Base-by-base conservation (phyloP, 345 rosid genomes). In the Kernera saxatilis region DNA sequence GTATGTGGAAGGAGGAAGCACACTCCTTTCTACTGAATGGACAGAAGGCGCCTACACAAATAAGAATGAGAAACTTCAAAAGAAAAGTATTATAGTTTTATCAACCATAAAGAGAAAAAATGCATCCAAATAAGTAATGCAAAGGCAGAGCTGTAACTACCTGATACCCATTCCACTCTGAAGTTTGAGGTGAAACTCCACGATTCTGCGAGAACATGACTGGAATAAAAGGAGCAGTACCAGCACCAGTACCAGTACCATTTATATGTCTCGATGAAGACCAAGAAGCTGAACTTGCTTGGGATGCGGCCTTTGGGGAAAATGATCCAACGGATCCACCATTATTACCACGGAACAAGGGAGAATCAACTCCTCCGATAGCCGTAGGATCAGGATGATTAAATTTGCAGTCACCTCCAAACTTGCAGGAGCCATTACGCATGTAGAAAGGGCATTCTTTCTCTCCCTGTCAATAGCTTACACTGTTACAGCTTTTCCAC, bases 351-450 rank as follows among this genome's bases (percentile, higher is more conserved):
- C 80, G 81, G 77, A 82, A 76, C 62, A 82, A 23, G 71, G 88
- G 76, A 59, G 82, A 74, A 32, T 87, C 94, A 78, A 70, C 74
- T 43, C 79, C 86, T 63, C 87, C 86, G 1, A 74, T 79, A 69
- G 81, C 74, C 3, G 82, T 84, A 44, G 98, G 98, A 76, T 95
- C 94, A 6, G 99, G 99, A 90, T 95, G 99, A 78, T 88, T 90
- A 74, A 87, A 95, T 77, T 76, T 86, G 90, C 99, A 95, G 82
- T 76, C 88, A 44, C 83, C 68, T 50, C 89, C 96, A 77, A 78
- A 95, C 77, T 90, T 95, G 84, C 99, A 95, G 67, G 98, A 88
- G 72, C 97, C 98, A 69, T 85, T 88, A 11, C 97, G 98, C 97
- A 95, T 95, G 84, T 88, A 95, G 81, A 80, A 92, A 3, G 88